Evolutionary conservation across 2,329 filamentous ascomycete genomes (phyloP), one percentile per base, ranked within the genome.

Genomic region (Fusarium camptoceras): DNA sequence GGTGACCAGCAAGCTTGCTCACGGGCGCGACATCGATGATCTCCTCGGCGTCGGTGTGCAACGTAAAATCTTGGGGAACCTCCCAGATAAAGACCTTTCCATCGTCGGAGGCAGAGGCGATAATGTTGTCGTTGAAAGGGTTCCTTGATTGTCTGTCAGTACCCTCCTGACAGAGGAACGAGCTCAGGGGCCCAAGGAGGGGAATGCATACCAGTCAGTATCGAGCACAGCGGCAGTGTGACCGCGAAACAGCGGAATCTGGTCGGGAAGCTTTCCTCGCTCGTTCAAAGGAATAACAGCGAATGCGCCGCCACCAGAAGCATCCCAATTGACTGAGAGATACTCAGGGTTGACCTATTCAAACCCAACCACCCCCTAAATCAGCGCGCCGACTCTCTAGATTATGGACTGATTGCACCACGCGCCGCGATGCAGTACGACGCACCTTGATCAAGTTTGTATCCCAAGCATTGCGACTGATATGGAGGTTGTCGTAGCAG

Each of bases 391-490:
- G 55, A 50, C 61, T 71, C 59, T 62, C 60, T 34, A 54, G 30
- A 55, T 49, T 62, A 66, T 63, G 50, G 22, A 64, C 42, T 70
- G 57, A 59, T 57, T 62, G 31, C 59, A 67, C 54, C 57, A 64
- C 56, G 47, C 53, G 65, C 56, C 57, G 44, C 55, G 44, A 71
- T 86, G 80, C 81, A 97, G 94, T 91, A 98, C 98, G 84, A 72
- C 86, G 80, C 81, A 97, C 94, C 91, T 98, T 98, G 84, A 98
- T 88, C 78, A 99, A 85, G 84, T 99, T 99, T 77, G 94, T 98
- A 82, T 99, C 96, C 96, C 96, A 99, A 59, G 96, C 96, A 90
- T 99, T 99, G 83, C 92, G 93, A 78, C 94, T 98, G 82, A 99
- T 94, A 80, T 94, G 93, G 75, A 99, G 86, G 82, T 98, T 98